Evolutionary conservation across 306 rosid species (phyloP).

Genomic region (Glycine soja): DNA sequence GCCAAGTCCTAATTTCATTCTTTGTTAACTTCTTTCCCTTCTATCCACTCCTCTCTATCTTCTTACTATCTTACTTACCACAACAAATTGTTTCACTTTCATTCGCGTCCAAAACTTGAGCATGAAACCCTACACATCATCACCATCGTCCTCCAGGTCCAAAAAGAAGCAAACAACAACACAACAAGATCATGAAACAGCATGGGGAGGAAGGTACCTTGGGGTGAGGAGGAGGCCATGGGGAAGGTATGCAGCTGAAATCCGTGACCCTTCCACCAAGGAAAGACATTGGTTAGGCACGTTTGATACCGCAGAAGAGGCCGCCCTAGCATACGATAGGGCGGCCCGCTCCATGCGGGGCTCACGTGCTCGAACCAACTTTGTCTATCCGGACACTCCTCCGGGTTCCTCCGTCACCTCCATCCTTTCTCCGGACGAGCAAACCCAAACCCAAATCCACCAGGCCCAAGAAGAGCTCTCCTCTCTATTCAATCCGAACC

Average conservation of each 20-base stretch:
- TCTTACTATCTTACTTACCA: neutral
- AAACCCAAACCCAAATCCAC: conserved; percentile 24
- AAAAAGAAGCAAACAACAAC: conserved; percentile 54
- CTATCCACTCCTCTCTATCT: neutral
- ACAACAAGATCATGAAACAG: conserved; percentile 45
- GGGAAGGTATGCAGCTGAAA: conserved; percentile 67
- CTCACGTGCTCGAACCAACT: conserved; percentile 65
- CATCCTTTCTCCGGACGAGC: conserved; percentile 57
- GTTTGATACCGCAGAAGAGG: conserved; percentile 67
- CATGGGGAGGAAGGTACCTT: conserved; percentile 64
- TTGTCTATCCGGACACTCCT: conserved; percentile 56
- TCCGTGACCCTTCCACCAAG: conserved; percentile 65
- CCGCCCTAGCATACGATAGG: conserved; percentile 62
- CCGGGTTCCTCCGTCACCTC: conserved; percentile 62
- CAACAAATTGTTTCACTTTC: neutral
- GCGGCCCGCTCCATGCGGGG: conserved; percentile 71
- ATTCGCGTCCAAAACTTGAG: conserved; percentile 3
- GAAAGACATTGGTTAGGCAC: conserved; percentile 70
- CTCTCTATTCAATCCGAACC: neutral
- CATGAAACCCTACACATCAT: conserved; percentile 46
- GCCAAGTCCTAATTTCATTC: neutral
- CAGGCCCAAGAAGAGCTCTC: conserved; percentile 3
- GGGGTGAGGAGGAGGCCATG: conserved; percentile 67
- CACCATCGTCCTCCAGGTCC: conserved; percentile 47
- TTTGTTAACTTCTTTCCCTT: neutral